Base-by-base conservation (phyloP, 1,284 basidiomycete species). In the Polyporus tsugae region DNA sequence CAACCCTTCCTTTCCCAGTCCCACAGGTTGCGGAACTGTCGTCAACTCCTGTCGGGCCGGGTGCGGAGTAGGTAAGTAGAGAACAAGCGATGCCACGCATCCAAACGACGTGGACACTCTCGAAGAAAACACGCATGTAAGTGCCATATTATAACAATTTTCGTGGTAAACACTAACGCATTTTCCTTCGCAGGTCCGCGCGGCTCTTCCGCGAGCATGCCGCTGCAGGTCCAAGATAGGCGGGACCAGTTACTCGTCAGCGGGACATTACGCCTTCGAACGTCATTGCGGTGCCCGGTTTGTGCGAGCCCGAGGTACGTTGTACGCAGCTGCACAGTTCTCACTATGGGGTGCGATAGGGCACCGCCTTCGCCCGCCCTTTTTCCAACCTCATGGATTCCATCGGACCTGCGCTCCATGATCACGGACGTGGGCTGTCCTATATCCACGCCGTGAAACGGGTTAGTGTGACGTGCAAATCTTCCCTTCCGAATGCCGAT, bases 31-130 rank as follows among this genome's bases (percentile, higher is more conserved):
- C 22, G 22, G 46, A 52, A 25, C 3, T 13, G 22, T 52, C 22
- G 46, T 52, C n/a, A 52, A 52, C 46, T 52, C 46, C 22, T 52
- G 46, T 22, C 46, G 46, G 22, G 13, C 46, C 46, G 46, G 46
- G 22, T 2, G 22, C 22, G 22, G 22, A 52, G 46, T 52, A 5
- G 22, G 22, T 25, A 52, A 22, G 46, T 25, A 13, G 11, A 13
- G 46, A 13, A 10, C 10, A 52, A 52, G 46, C 46, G 22, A 52
- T 52, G 46, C 22, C 46, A 25, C 46, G 9, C 4, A 22, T 52
- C 46, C 22, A 13, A 15, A 13, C 46, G 44, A 46, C n/a, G 22
- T 52, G 22, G 46, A 52, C 46, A 52, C 10, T 13, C 10, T 52
- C n/a, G 4, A 52, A 22, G n/a, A 49, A 49, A 22, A 52, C 15